A percentile compares a stretch with the other conserved stretches of the same genome.
Evolutionary conservation across 2,329 filamentous ascomycete species (phyloP).

Genomic region (Arthrinium puccinioides): DNA sequence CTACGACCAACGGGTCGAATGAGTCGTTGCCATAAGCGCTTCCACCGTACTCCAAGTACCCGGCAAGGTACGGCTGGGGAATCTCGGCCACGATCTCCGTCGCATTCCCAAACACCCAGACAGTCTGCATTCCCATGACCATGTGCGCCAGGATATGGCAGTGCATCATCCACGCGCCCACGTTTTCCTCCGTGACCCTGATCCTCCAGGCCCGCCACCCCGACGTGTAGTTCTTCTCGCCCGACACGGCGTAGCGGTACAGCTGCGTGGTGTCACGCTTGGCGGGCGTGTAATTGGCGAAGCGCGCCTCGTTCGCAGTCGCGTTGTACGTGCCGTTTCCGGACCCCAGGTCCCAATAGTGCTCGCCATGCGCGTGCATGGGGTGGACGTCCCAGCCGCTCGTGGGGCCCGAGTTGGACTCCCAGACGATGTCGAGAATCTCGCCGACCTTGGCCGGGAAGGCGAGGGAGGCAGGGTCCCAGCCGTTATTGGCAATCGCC

Average conservation of each 20-base stretch:
- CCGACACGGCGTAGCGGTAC: constrained; percentile 41
- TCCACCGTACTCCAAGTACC: constrained; percentile 37
- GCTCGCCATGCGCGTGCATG: constrained; percentile 47
- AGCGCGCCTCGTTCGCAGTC: constrained; percentile 35
- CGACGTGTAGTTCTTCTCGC: constrained; percentile 28
- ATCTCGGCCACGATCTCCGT: constrained; percentile 25
- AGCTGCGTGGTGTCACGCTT: constrained; percentile 44
- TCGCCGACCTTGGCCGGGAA: constrained; percentile 50
- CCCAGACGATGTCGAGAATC: constrained; percentile 45
- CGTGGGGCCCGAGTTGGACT: constrained; percentile 29
- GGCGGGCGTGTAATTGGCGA: constrained; percentile 26
- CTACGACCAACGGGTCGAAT: constrained; percentile 21
- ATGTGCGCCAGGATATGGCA: constrained; percentile 53
- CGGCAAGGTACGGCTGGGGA: constrained; percentile 25
- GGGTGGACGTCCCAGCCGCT: constrained; percentile 41
- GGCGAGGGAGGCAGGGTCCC: constrained; percentile 41
- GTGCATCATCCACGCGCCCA: constrained; percentile 57
- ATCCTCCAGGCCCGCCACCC: constrained; percentile 58
- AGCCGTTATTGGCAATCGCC: constrained; percentile 42
- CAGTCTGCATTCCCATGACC: constrained; percentile 45
- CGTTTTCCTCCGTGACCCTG: constrained; percentile 30
- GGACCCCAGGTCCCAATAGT: constrained; percentile 45
- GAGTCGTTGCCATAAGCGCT: constrained; percentile 34
- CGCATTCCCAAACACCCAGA: constrained; percentile 32
- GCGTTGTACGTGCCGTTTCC: constrained; percentile 47